Percentiles rank a stretch among this genome's conserved stretches.
phyloP scores from a whole-genome alignment of 1,139 yeast genomes.

The Debaryomycetaceae sp. region DNA sequence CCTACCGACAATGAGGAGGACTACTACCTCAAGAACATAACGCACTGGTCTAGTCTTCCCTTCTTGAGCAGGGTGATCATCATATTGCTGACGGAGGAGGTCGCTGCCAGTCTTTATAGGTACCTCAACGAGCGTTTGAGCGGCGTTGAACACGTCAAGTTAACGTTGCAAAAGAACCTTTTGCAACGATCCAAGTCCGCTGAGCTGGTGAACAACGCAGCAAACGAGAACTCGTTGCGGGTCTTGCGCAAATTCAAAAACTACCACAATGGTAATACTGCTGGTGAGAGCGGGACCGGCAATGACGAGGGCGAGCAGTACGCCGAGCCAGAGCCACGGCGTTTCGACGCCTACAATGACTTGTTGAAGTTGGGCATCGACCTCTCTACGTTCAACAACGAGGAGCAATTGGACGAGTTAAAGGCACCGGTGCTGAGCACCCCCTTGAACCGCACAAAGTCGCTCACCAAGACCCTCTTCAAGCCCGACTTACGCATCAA shows the following conservation, averaged over 20 bases:
- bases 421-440: constrained; percentile 7
- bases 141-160: constrained; percentile 18
- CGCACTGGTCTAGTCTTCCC: constrained; percentile 44
- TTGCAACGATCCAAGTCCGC: constrained; percentile 35
- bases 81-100: constrained; percentile 29
- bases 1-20: constrained; percentile 16
- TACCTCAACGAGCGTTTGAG: constrained; percentile 15
- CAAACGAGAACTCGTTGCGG: constrained; percentile 9
- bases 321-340: constrained; percentile 38
- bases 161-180: constrained; percentile 41
- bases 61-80: constrained; percentile 39
- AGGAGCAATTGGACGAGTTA: constrained; percentile 21
- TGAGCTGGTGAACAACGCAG: constrained; percentile 19
- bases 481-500: constrained; percentile 27
- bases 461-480: constrained; percentile 34
- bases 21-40: constrained; percentile 25
- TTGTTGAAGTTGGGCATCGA: constrained; percentile 30
- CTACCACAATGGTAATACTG: constrained; percentile 17
- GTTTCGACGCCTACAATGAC: constrained; percentile 24
- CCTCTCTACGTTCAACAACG: constrained; percentile 19
- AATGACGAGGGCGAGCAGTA: constrained; percentile 13
- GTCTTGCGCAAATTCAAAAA: constrained; percentile 24
- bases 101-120: constrained; percentile 24
- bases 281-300: constrained; percentile 5
- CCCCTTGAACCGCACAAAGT: constrained; percentile 16